Percentiles rank a stretch among this genome's conserved stretches.
phyloP scores from a whole-genome alignment of 805 yeast species.

The Hanseniaspora clermontiae region DNA sequence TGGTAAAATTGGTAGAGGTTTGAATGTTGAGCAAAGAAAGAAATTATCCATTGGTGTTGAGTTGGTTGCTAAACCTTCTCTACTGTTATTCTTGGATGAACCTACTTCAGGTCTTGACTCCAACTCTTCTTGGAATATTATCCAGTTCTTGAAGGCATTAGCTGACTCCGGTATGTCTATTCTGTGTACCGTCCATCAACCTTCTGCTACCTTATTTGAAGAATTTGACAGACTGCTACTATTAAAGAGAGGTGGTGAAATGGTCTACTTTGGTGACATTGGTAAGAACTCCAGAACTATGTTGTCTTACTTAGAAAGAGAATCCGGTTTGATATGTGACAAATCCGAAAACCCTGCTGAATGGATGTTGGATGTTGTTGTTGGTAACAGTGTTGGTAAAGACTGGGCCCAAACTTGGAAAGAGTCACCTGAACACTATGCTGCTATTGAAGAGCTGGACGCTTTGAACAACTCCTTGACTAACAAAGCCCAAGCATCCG shows the following conservation, averaged over 20 bases:
- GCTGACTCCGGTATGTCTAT: conserved; percentile 65
- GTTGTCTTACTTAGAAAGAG: conserved; percentile 52
- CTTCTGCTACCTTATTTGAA: conserved; percentile 56
- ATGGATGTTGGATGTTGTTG: conserved; percentile 37
- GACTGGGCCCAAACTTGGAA: conserved; percentile 60
- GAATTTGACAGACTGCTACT: conserved; percentile 56
- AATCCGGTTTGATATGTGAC: conserved; percentile 59
- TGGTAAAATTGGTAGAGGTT: conserved; percentile 63
- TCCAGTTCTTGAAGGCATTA: conserved; percentile 51
- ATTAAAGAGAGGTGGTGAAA: conserved; percentile 62
- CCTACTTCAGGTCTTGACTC: conserved; percentile 65
- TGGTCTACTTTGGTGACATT: conserved; percentile 73
- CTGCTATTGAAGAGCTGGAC: conserved; percentile 41
- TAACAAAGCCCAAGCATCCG: conserved; percentile 25
- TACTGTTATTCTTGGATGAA: conserved; percentile 53
- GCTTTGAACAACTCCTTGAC: conserved; percentile 38
- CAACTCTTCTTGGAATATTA: conserved; percentile 57
- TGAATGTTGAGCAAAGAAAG: conserved; percentile 58
- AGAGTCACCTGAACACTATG: conserved; percentile 37
- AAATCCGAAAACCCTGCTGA: conserved; percentile 60
- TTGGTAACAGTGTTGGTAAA: conserved; percentile 44
- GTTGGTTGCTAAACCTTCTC: conserved; percentile 54
- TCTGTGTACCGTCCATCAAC: conserved; percentile 67
- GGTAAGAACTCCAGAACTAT: conserved; percentile 50
- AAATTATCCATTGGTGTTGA: conserved; percentile 61